A percentile compares a stretch with the other conserved stretches of the same genome.
These are phyloP conservation scores for Ceratocystis cacaofunesta DNA, from an alignment of 2,329 filamentous ascomycete genomes.

Conservation along the genomic window DNA sequence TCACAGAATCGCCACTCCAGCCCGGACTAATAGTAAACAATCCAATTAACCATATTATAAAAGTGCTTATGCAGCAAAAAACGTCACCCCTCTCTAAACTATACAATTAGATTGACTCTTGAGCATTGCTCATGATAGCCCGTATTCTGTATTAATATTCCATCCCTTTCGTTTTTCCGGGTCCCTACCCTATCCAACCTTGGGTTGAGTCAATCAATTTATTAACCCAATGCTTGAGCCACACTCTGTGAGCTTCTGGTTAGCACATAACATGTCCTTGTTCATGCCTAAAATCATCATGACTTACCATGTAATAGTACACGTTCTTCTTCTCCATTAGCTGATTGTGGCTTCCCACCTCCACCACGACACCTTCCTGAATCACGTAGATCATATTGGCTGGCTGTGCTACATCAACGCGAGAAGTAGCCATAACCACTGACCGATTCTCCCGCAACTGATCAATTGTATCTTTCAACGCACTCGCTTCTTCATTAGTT, in stretches of 20 bases:
- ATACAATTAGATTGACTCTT: constrained; percentile 10
- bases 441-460: constrained; percentile 22
- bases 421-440: constrained; percentile 30
- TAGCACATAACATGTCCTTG: neutral
- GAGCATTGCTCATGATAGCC: neutral
- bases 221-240: constrained; percentile 11
- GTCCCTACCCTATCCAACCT: neutral
- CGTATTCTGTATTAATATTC: neutral
- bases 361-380: constrained; percentile 28
- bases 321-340: constrained; percentile 37
- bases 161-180: neutral
- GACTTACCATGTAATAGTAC: constrained; percentile 37
- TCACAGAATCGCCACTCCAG: neutral
- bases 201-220: neutral
- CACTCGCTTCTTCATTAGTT: constrained; percentile 40
- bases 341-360: constrained; percentile 33
- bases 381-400: constrained; percentile 33
- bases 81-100: neutral
- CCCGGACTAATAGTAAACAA: neutral
- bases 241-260: constrained; percentile 1
- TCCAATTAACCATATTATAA: neutral
- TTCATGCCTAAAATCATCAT: too few species aligned
- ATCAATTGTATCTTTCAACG: constrained; percentile 32
- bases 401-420: constrained; percentile 29
- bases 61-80: constrained; percentile 1